Conservation (phyloP, 495 filamentous ascomycete species). For the Talaromyces ruber region DNA sequence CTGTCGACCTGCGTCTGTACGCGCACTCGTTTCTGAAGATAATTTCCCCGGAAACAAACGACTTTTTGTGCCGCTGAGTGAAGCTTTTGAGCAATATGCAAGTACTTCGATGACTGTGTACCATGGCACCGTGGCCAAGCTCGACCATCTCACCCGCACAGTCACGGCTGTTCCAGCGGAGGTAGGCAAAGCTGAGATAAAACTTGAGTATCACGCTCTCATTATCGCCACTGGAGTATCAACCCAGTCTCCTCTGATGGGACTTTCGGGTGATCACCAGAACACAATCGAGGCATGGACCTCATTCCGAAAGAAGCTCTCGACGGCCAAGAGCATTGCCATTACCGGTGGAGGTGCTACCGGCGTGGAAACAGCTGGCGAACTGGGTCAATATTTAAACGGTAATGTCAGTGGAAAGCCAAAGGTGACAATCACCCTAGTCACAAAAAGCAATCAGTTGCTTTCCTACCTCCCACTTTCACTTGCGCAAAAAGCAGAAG, state of each 20-base stretch:
- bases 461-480: slow-evolving; percentile 31
- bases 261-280: slow-evolving; percentile 11
- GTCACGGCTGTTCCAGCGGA: slow-evolving; percentile 15
- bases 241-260: slow-evolving; percentile 22
- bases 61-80: slow-evolving; percentile 35
- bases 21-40: slow-evolving; percentile 37
- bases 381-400: slow-evolving; percentile 42
- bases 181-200: slow-evolving; percentile 6
- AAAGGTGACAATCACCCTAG: slow-evolving; percentile 34
- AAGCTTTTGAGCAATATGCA: slow-evolving; percentile 33
- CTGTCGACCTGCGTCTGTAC: slow-evolving; percentile 35
- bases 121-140: slow-evolving; percentile 22
- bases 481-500: slow-evolving; percentile 29
- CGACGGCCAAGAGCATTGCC: slow-evolving; percentile 30
- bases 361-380: slow-evolving; percentile 42
- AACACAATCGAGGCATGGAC: slow-evolving; percentile 17
- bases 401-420: slow-evolving; percentile 24
- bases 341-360: slow-evolving; percentile 33
- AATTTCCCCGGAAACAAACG: slow-evolving; percentile 34
- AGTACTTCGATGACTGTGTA: slow-evolving; percentile 21
- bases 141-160: slow-evolving; percentile 22
- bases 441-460: slow-evolving; percentile 31
- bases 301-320: slow-evolving; percentile 29
- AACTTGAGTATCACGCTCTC: slow-evolving; percentile 31
- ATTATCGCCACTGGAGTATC: slow-evolving; percentile 32